phyloP scores from a whole-genome alignment of 2,329 filamentous ascomycete genomes.

The Trichoderma endophyticum region DNA sequence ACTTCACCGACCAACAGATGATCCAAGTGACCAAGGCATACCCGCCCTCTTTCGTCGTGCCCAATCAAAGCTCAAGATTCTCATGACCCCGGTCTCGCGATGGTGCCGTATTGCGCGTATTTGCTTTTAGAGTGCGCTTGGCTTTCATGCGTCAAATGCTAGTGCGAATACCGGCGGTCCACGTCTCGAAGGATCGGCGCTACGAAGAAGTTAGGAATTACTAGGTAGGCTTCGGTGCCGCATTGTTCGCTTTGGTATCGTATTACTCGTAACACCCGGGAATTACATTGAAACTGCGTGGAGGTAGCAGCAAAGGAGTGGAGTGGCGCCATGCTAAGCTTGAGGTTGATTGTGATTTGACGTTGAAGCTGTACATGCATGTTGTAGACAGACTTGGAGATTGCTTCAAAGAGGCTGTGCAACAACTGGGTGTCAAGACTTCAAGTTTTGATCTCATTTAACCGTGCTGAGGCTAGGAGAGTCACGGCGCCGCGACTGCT shows the following conservation, averaged over 20 bases:
- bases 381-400: not conserved
- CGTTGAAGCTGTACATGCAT: not conserved
- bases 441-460: not conserved
- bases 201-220: not conserved
- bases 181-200: constrained; percentile 10
- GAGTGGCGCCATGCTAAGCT: not conserved
- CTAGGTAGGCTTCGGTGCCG: not conserved
- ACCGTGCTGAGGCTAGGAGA: not conserved
- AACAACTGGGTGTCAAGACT: not conserved
- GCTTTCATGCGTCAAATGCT: not conserved
- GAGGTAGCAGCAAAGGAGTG: not conserved
- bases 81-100: not conserved
- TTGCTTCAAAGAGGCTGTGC: not conserved
- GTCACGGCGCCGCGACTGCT: not conserved
- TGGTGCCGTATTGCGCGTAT: constrained; percentile 5
- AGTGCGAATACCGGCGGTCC: not conserved
- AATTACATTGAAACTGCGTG: not conserved
- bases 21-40: not conserved
- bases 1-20: not conserved
- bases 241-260: not conserved
- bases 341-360: not conserved
- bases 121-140: not conserved
- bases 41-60: not conserved
- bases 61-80: not conserved
- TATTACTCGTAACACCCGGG: not conserved